Conservation (phyloP, 495 filamentous ascomycete genomes). For the Halenospora varia region DNA sequence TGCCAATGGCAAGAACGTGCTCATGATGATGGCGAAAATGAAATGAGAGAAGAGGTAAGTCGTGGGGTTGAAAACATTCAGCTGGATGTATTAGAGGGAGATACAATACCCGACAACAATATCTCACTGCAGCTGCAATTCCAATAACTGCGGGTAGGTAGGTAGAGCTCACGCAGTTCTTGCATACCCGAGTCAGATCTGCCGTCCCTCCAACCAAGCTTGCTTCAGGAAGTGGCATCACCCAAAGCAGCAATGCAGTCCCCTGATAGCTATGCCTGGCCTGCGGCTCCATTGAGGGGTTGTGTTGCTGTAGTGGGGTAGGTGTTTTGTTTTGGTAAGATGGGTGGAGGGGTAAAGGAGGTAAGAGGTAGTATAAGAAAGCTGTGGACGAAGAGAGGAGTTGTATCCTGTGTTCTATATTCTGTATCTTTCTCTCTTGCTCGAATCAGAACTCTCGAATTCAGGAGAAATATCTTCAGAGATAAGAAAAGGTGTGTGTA, state of each 20-base stretch:
- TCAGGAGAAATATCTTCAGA: neutral
- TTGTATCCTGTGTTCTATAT: neutral
- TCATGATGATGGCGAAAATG: no score
- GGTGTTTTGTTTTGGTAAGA: neutral
- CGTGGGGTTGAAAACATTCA: no score
- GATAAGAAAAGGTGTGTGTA: conserved; percentile 8
- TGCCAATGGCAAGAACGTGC: no score
- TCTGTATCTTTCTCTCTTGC: no score
- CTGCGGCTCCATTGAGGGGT: neutral
- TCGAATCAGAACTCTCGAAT: neutral
- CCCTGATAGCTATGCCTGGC: conserved; percentile 3
- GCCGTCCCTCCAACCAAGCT: neutral
- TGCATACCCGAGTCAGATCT: neutral
- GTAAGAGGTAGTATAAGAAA: neutral
- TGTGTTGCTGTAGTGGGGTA: neutral
- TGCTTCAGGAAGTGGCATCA: neutral
- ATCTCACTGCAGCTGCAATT: neutral
- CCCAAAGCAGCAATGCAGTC: conserved; percentile 17
- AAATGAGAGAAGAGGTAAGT: no score
- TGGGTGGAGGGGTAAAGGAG: neutral
- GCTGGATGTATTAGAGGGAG: no score
- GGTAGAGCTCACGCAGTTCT: neutral
- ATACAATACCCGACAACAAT: no score
- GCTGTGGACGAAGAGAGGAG: neutral
- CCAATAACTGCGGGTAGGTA: neutral